phyloP scores from a whole-genome alignment of 2,329 filamentous ascomycete species.

The Sarocladium kiliense region DNA sequence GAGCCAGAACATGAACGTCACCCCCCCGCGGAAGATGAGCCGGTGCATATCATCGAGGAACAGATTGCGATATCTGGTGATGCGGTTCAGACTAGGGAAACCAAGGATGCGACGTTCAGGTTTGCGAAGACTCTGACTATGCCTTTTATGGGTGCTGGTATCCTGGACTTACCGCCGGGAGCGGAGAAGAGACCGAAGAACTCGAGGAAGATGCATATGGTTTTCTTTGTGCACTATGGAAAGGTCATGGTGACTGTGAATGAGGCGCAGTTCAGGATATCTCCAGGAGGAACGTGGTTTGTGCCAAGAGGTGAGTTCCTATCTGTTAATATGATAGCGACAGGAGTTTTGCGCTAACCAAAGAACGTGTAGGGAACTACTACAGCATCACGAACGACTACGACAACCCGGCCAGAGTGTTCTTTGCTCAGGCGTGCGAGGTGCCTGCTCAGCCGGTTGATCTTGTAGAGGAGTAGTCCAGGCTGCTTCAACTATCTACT shows the following conservation, averaged over 20 bases:
- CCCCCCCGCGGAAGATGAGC: slow-evolving; percentile 50
- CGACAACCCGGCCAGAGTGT: slow-evolving; percentile 67
- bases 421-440: slow-evolving; percentile 87
- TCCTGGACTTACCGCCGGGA: slow-evolving; percentile 82
- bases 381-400: slow-evolving; percentile 86
- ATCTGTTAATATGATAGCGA: too few relatives aligned
- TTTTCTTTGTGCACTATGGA: slow-evolving; percentile 84
- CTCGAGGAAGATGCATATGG: slow-evolving; percentile 92
- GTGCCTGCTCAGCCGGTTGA: slow-evolving; percentile 25
- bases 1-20: slow-evolving; percentile 50
- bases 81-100: slow-evolving; percentile 53
- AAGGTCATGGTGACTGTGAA: slow-evolving; percentile 76
- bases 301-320: slow-evolving; percentile 77
- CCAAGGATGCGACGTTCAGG: slow-evolving; percentile 66
- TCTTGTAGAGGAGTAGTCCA: slow-evolving; percentile 10
- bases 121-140: slow-evolving; percentile 84
- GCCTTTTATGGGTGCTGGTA: slow-evolving; percentile 82
- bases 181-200: slow-evolving; percentile 88
- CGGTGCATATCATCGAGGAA: slow-evolving; percentile 48
- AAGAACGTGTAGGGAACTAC: slow-evolving; percentile 85
- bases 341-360: too few relatives aligned
- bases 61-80: slow-evolving; percentile 51
- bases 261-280: slow-evolving; percentile 72
- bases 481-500: not conserved
- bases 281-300: slow-evolving; percentile 86